phyloP scores from a whole-genome alignment of 1,284 basidiomycete genomes.

The Rhodotorula glutinis region DNA sequence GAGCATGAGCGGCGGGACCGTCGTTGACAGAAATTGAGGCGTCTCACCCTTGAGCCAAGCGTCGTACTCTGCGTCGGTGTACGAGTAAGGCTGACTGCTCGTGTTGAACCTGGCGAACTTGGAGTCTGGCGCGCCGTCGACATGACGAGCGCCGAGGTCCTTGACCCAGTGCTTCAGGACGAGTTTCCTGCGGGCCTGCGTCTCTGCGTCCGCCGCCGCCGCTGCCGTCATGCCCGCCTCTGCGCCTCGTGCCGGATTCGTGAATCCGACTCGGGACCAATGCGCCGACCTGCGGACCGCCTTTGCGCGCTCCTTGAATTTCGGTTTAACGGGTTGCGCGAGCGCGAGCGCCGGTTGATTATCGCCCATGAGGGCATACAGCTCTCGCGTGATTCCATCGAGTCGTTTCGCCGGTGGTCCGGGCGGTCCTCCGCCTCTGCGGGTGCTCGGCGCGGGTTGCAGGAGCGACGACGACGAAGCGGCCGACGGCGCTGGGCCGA shows the following conservation, averaged over 20 bases:
- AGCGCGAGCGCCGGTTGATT: slow-evolving; percentile 56
- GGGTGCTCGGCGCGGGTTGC: slow-evolving; percentile 2
- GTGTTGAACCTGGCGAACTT: slow-evolving; percentile 78
- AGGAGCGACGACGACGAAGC: slow-evolving; percentile 8
- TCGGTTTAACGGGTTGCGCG: slow-evolving; percentile 58
- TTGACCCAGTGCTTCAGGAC: slow-evolving; percentile 39
- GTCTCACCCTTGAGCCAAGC: slow-evolving; percentile 67
- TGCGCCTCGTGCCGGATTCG: slow-evolving; percentile 48
- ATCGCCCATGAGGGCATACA: slow-evolving; percentile 90
- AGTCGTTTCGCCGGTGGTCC: slow-evolving; percentile 50
- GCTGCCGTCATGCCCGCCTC: slow-evolving; percentile 47
- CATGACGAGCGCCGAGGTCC: slow-evolving; percentile 16
- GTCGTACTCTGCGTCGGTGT: slow-evolving; percentile 88
- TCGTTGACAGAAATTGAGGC: neutral
- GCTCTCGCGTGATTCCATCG: slow-evolving; percentile 86
- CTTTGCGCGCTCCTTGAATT: slow-evolving; percentile 75
- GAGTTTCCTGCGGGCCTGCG: slow-evolving; percentile 28
- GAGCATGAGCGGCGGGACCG: too few relatives aligned
- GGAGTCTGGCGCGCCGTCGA: slow-evolving; percentile 46
- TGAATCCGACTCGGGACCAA: slow-evolving; percentile 32
- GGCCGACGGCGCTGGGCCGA: slow-evolving; percentile 15
- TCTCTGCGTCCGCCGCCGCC: slow-evolving; percentile 45
- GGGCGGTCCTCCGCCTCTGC: slow-evolving; percentile 19
- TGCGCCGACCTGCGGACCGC: slow-evolving; percentile 9
- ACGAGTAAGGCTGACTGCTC: slow-evolving; percentile 66